Evolutionary conservation across 192 early-diverging fungal genomes (phyloP), one percentile per base, ranked within the genome.

Genomic region (Rhizophagus clarus): DNA sequence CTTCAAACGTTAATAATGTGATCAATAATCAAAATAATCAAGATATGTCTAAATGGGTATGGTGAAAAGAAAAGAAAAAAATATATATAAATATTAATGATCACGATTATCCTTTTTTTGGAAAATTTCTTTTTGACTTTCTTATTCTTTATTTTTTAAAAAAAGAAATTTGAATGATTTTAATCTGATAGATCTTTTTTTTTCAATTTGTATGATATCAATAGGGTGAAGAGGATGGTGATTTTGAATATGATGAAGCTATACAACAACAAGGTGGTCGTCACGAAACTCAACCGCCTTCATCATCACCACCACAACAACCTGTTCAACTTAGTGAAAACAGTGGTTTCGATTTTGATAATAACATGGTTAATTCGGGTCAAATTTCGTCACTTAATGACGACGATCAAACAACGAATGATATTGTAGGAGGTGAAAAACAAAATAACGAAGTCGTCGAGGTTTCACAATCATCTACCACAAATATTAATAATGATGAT

Each of bases 181-280:
- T 22, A 20, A 56, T 6, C 15, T 20, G 20, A 56, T 56, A 56
- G n/a, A 7, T 56, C 6, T 12, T 22, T 22, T 56, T 56, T 56
- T 56, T 56, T 56, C 51, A 22, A 22, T 7, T 17, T 22, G 1
- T 56, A 56, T 56, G 6, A 45, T 45, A 12, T 63, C 5, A 63
- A 6, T 20, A 77, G 67, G 56, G 79, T 34, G 79, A 72, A 49
- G 79, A 80, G 11, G 70, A 80, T 80, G 79, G 79, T 8, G 79
- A 80, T 32, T 80, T 80, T 62, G 79, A 72, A 34, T 22, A 75
- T 17, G 79, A 80, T 29, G 79, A 56, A 56, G 26, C 40, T 26
- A 37, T 64, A 9, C 40, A 69, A 71, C 28, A 37, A 26, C 14
- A n/a, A 26, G 31, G 17, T 49, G 70, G 6, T 22, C 29, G n/a